These are phyloP conservation scores for Sanghuangporus weigelae DNA, from an alignment of 1,284 basidiomycete species.

Conservation along the genomic window DNA sequence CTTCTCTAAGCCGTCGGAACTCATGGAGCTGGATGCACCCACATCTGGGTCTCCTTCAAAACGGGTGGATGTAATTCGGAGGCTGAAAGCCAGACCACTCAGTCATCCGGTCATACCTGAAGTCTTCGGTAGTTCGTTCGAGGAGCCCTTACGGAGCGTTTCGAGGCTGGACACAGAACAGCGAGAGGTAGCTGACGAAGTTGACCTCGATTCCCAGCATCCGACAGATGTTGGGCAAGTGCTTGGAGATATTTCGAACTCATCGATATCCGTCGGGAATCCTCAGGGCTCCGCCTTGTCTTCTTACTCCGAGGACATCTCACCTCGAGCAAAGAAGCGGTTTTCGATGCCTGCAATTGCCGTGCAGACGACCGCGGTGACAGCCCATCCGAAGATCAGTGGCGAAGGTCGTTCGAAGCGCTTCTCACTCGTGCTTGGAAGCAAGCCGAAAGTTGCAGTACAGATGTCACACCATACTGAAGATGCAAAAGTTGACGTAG, in stretches of 20 bases:
- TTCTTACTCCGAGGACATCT: constrained; percentile 32
- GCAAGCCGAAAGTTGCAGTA: constrained; percentile 22
- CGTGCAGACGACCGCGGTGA: constrained; percentile 66
- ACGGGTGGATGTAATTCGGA: constrained; percentile 12
- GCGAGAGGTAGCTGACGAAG: neutral
- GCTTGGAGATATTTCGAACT: neutral
- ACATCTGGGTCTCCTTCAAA: constrained; percentile 6
- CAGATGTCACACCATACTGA: neutral
- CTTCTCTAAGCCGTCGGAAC: constrained; percentile 15
- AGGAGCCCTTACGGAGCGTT: neutral
- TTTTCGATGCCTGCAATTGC: constrained; percentile 72
- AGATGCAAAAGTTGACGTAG: neutral
- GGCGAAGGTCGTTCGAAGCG: constrained; percentile 40
- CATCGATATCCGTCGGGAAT: constrained; percentile 17
- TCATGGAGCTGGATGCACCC: constrained; percentile 43
- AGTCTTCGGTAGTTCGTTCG: constrained; percentile 4
- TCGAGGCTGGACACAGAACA: neutral
- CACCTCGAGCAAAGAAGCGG: constrained; percentile 55
- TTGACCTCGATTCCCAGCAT: neutral
- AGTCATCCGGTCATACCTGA: constrained; percentile 18
- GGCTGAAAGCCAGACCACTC: constrained; percentile 10
- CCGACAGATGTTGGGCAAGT: neutral
- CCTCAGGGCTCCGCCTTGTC: constrained; percentile 18
- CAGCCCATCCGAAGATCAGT: constrained; percentile 42
- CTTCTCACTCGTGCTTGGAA: constrained; percentile 53